Conservation (phyloP, 306 rosid species). For the Acacia crassicarpa region DNA sequence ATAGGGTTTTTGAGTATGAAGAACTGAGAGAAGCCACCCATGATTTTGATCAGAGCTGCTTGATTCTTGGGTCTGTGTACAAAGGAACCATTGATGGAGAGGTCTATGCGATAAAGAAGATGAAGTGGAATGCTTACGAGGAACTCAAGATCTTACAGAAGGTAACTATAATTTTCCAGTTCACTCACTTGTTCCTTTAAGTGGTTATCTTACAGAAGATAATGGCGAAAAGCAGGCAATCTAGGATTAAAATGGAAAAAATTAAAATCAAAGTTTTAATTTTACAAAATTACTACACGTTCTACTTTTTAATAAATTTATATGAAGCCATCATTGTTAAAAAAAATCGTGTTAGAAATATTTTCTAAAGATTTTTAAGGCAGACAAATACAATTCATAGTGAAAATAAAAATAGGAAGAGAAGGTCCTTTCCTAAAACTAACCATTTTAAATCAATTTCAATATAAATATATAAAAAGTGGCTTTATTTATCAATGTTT, state of each 20-base stretch:
- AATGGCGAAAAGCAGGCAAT: background rate
- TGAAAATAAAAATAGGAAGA: background rate
- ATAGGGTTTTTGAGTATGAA: conserved; percentile 69
- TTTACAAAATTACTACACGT: background rate
- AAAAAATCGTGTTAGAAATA: background rate
- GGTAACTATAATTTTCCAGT: conserved; percentile 45
- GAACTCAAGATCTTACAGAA: conserved; percentile 98
- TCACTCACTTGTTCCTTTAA: background rate
- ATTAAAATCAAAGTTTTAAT: background rate
- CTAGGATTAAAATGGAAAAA: background rate
- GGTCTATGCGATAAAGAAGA: conserved; percentile 83
- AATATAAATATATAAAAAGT: no score
- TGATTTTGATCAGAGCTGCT: conserved; percentile 57
- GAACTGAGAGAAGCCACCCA: conserved; percentile 69
- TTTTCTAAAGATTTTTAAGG: background rate
- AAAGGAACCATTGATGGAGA: conserved; percentile 64
- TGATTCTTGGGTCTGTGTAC: conserved; percentile 86
- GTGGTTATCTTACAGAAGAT: background rate
- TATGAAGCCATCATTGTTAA: background rate
- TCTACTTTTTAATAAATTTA: no score
- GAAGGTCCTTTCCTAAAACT: conserved; percentile 1
- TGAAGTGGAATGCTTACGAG: conserved; percentile 92
- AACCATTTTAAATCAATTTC: background rate
- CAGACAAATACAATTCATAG: background rate
- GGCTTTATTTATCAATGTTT: no score